These are phyloP conservation scores for Ophiocordyceps robertsii DNA, from an alignment of 2,329 filamentous ascomycete genomes.

Conservation along the genomic window DNA sequence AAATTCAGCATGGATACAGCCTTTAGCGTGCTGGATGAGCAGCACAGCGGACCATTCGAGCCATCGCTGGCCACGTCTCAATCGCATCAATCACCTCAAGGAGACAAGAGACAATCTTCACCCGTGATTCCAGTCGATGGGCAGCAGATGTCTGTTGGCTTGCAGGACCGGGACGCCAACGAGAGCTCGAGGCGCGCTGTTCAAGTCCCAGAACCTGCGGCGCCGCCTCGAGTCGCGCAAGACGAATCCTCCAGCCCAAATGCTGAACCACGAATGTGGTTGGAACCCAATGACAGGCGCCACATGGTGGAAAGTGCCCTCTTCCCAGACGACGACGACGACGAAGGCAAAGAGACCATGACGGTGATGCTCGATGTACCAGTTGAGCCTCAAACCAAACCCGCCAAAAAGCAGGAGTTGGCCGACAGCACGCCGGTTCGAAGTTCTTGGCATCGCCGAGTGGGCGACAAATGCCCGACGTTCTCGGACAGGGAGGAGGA, in stretches of 20 bases:
- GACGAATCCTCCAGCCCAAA: background rate
- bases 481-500: slow-evolving; percentile 35
- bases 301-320: background rate
- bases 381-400: slow-evolving; percentile 4
- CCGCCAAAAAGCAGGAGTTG: slow-evolving; percentile 2
- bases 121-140: too few species aligned
- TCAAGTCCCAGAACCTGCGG: background rate
- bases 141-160: too few species aligned
- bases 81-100: background rate
- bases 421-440: slow-evolving; percentile 5
- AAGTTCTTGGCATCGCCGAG: slow-evolving; percentile 36
- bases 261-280: background rate
- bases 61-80: background rate
- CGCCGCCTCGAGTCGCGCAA: background rate
- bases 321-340: slow-evolving; percentile 6
- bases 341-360: slow-evolving; percentile 22
- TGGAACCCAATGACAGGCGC: background rate
- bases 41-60: background rate
- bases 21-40: slow-evolving; percentile 4
- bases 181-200: background rate
- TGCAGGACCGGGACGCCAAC: background rate
- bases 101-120: too few species aligned
- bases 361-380: slow-evolving; percentile 30
- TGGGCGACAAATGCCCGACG: slow-evolving; percentile 44
- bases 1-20: slow-evolving; percentile 18